Evolutionary conservation across 1,284 basidiomycete species (phyloP), one percentile per base, ranked within the genome.

Genomic region (Ganoderma leucocontextum): DNA sequence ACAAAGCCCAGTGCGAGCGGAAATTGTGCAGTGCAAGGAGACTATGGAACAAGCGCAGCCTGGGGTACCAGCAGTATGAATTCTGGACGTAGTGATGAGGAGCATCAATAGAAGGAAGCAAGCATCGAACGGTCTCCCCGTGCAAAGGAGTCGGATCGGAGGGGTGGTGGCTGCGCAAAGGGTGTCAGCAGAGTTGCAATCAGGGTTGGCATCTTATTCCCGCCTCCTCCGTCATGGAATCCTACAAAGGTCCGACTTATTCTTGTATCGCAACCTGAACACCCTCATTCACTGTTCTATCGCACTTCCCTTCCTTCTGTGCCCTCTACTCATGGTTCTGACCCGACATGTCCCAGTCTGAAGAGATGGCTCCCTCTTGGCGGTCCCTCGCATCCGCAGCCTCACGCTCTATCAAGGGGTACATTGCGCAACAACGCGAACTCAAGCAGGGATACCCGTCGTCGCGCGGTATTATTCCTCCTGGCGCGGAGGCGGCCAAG

Each of bases 371-470:
- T 42, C 67, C 71, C 41, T 74, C 75, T 39, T 83, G 79, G 77
- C 80, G 81, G 72, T 75, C 79, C 15, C 62, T 79, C 38, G 78
- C 79, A 19, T 78, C 77, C 44, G 70, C 79, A 19, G 77, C 81
- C 25, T 78, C 81, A 1, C 75, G 82, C 17, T 75, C 80, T 17
- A 69, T 87, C 74, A 86, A 83, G 71, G 80, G 80, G 7, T 83
- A 84, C 68, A 75, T 85, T 58, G 75, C 79, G 0, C 78, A 81
- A 35, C 71, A 72, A 57, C 80, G 77, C 64, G 84, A 86, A 49
- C 64, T 76, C 70, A 78, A 74, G 58, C 73, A 74, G 68, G 69
- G 69, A 57, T 71, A 73, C 68, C 76, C 67, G 62, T 25, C 69
- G 62, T 59, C 76, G 38, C 71, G 71, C 19, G 69, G 59, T 19